A percentile compares a stretch with the other conserved stretches of the same genome.
Evolutionary conservation across 176 grass and related monocot species (phyloP).

Genomic region (Oryza meyeriana): DNA sequence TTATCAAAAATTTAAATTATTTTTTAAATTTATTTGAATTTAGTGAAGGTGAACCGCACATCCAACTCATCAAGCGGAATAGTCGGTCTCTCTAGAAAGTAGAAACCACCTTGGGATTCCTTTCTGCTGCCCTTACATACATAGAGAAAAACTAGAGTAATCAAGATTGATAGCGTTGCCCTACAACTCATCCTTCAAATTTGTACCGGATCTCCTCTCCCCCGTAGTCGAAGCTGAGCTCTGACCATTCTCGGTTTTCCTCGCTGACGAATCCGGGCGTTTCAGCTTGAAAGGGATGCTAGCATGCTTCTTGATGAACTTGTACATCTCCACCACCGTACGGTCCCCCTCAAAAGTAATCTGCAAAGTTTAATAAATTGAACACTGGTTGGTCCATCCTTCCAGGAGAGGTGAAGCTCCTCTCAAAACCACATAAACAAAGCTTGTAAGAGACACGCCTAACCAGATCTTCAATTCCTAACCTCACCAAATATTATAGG

Average conservation of each 20-base stretch:
- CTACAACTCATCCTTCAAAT: constrained; percentile 84
- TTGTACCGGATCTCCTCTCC: constrained; percentile 8
- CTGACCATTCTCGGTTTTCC: neutral
- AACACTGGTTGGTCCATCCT: constrained; percentile 4
- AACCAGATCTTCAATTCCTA: neutral
- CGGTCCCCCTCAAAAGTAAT: constrained; percentile 69
- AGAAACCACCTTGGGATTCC: neutral
- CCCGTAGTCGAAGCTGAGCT: neutral
- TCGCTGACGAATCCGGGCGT: constrained; percentile 32
- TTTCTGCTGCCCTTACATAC: neutral
- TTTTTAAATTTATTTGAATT: too few species aligned
- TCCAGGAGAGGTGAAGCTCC: neutral
- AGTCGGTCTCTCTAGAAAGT: neutral
- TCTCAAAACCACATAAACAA: neutral
- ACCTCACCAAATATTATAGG: neutral
- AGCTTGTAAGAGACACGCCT: neutral
- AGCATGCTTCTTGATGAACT: constrained; percentile 89
- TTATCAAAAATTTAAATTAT: too few species aligned
- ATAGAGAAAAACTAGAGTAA: neutral
- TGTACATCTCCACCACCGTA: constrained; percentile 85
- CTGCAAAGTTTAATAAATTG: constrained; percentile 31
- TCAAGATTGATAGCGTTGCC: neutral
- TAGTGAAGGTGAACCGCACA: too few species aligned
- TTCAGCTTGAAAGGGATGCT: constrained; percentile 90
- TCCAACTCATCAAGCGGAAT: neutral